Conservation (phyloP, 2,329 filamentous ascomycete species). For the Bimuria novae-zelandiae region DNA sequence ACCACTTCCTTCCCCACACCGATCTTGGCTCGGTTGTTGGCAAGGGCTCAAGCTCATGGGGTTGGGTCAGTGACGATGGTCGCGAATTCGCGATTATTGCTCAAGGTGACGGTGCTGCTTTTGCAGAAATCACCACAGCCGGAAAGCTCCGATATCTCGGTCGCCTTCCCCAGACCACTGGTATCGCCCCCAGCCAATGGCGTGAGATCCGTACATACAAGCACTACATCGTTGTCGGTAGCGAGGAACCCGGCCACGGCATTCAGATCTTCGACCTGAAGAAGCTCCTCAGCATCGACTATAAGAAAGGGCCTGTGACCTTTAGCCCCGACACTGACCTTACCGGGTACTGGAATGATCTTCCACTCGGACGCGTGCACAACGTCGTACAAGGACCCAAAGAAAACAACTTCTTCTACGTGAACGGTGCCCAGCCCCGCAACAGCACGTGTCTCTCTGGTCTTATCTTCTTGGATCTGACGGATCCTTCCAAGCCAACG, state of each 20-base stretch:
- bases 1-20: conserved; percentile 60
- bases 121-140: conserved; percentile 55
- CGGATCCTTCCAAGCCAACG: conserved; percentile 57
- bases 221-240: conserved; percentile 50
- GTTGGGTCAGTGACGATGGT: conserved; percentile 57
- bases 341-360: conserved; percentile 30
- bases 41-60: conserved; percentile 54
- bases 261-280: conserved; percentile 64
- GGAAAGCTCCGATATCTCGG: conserved; percentile 59
- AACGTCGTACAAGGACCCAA: conserved; percentile 40
- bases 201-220: conserved; percentile 56
- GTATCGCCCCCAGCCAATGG: conserved; percentile 52
- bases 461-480: conserved; percentile 63
- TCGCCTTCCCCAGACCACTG: conserved; percentile 53
- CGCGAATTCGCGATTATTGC: conserved; percentile 60
- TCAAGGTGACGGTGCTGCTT: conserved; percentile 59
- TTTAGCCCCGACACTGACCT: conserved; percentile 38
- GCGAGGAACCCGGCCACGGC: conserved; percentile 55
- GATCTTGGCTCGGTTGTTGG: conserved; percentile 55
- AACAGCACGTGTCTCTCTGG: conserved; percentile 54
- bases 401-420: conserved; percentile 40
- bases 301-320: conserved; percentile 33
- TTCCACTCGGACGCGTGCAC: conserved; percentile 44
- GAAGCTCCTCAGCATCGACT: conserved; percentile 45
- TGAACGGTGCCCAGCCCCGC: conserved; percentile 39